Evolutionary conservation across 768 basidiomycete species (phyloP).

Genomic region (Auricularia sp.): DNA sequence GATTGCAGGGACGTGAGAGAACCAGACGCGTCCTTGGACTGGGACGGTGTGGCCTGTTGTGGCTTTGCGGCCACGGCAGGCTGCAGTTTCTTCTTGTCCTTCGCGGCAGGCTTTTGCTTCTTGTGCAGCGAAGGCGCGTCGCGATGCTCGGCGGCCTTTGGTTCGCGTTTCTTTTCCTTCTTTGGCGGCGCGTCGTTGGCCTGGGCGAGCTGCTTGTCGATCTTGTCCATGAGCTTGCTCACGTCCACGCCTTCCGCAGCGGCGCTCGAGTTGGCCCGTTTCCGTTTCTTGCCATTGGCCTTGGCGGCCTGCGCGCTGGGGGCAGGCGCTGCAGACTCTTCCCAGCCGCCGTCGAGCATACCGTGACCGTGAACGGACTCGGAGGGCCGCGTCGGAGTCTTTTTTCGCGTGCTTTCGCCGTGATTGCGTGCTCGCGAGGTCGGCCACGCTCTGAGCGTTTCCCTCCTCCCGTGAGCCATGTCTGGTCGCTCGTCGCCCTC

Average conservation of each 20-base stretch:
- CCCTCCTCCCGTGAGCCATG: too few relatives aligned
- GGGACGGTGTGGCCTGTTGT: not conserved
- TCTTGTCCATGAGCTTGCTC: conserved; percentile 2
- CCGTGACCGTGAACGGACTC: too few relatives aligned
- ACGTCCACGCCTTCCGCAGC: conserved; percentile 1
- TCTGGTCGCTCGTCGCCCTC: not conserved
- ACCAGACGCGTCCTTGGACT: not conserved
- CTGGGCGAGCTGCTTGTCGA: conserved; percentile 6
- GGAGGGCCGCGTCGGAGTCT: too few relatives aligned
- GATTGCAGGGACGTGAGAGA: conserved; percentile 62
- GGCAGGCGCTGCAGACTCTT: not conserved
- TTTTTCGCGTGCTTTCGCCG: too few relatives aligned
- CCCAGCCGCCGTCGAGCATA: conserved; percentile 5
- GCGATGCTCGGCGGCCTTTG: not conserved
- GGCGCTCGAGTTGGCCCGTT: not conserved
- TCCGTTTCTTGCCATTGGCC: conserved; percentile 3
- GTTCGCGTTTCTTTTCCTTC: too few relatives aligned
- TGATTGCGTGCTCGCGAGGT: too few relatives aligned
- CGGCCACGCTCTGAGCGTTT: not conserved
- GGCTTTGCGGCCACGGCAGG: not conserved
- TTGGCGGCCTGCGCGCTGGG: not conserved
- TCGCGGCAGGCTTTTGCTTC: not conserved
- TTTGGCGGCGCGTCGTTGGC: too few relatives aligned
- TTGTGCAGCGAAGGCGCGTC: not conserved
- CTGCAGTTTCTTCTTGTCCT: not conserved